These are phyloP conservation scores for Myxozyma monticola DNA, from an alignment of 805 yeast genomes.

Conservation along the genomic window DNA sequence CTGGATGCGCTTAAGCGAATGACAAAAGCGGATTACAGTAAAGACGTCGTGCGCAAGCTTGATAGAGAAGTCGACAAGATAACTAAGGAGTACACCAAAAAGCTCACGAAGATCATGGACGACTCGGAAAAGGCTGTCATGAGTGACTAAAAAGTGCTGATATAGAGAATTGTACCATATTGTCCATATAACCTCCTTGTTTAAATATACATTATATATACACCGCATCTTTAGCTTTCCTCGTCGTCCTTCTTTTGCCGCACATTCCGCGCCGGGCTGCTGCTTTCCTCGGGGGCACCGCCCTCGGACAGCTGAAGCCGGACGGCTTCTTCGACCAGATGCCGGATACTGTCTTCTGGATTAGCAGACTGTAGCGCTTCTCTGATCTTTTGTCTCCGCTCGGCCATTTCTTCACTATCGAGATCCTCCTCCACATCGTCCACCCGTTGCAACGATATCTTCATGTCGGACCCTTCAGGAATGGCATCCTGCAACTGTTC, in stretches of 20 bases:
- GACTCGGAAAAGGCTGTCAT: conserved; percentile 7
- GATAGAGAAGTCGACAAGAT: conserved; percentile 63
- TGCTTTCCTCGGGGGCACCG: too few relatives aligned
- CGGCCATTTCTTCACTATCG: conserved; percentile 31
- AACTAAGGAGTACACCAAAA: conserved; percentile 63
- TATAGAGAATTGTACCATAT: background rate
- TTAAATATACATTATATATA: background rate
- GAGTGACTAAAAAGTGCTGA: background rate
- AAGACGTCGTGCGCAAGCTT: conserved; percentile 45
- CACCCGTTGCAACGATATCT: conserved; percentile 21
- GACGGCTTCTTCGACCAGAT: conserved; percentile 65
- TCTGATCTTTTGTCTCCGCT: conserved; percentile 57
- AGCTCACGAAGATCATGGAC: conserved; percentile 48
- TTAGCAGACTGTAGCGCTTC: conserved; percentile 75
- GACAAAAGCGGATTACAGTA: conserved; percentile 50
- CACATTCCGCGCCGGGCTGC: background rate
- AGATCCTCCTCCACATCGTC: conserved; percentile 33
- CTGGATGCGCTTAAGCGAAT: conserved; percentile 55
- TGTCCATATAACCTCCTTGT: background rate
- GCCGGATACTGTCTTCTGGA: conserved; percentile 74
- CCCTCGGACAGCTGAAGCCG: conserved; percentile 34
- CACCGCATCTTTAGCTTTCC: too few relatives aligned
- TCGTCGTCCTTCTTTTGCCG: background rate
- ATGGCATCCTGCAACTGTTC: conserved; percentile 10
- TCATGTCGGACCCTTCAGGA: conserved; percentile 19